phyloP scores from a whole-genome alignment of 768 basidiomycete genomes.

The Stropharia rugosoannulata region DNA sequence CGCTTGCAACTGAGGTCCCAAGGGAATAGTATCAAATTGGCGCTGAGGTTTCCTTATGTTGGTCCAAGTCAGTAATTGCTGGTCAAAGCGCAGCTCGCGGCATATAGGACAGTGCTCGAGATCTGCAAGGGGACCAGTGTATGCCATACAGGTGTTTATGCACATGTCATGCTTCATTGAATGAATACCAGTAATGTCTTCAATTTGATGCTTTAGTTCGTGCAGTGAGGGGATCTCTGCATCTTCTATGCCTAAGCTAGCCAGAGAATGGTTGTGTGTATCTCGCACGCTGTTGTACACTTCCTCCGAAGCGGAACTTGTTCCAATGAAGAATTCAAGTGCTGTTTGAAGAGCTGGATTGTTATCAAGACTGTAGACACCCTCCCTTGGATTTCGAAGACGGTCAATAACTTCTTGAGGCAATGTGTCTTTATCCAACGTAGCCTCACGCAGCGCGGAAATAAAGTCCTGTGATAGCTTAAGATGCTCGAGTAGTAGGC shows the following conservation, averaged over 20 bases:
- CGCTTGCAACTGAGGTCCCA: constrained; percentile 43
- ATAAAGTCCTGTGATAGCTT: too few species aligned
- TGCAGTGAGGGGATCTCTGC: neutral
- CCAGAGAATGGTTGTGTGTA: neutral
- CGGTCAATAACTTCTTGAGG: constrained; percentile 16
- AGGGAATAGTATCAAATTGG: constrained; percentile 35
- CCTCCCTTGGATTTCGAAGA: constrained; percentile 20
- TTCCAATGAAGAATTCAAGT: constrained; percentile 8
- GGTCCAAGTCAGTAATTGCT: too few species aligned
- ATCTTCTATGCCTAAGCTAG: neutral
- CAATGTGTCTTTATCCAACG: constrained; percentile 24
- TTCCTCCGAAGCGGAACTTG: constrained; percentile 3
- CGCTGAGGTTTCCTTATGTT: constrained; percentile 19
- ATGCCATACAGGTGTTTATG: constrained; percentile 29
- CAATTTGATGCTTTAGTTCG: constrained; percentile 20
- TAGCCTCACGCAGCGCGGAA: constrained; percentile 17
- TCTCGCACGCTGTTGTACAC: constrained; percentile 4
- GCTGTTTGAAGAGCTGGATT: constrained; percentile 6
- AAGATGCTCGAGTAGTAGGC: constrained; percentile 6
- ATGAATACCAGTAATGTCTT: constrained; percentile 30
- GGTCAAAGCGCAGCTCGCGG: constrained; percentile 19
- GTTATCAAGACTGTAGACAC: constrained; percentile 5
- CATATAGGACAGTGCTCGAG: constrained; percentile 18
- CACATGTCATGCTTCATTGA: constrained; percentile 42
- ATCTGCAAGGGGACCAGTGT: constrained; percentile 22